Evolutionary conservation across 1,284 basidiomycete species (phyloP), one percentile per base, ranked within the genome.

Genomic region (Kalmanozyma brasiliensis): DNA sequence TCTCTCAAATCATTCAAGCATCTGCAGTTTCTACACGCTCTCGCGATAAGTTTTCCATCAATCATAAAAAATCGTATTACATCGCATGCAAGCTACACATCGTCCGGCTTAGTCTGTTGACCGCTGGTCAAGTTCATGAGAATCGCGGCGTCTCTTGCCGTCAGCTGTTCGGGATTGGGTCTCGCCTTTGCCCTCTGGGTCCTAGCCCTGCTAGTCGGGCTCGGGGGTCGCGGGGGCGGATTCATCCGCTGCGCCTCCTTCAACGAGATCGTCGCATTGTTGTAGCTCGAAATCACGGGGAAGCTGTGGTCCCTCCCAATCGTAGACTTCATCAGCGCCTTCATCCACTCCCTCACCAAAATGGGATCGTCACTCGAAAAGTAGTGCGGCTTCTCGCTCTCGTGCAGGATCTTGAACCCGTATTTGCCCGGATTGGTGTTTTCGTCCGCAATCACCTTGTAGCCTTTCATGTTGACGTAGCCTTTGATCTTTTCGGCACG

Each of bases 281-380:
- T 97, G 85, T 93, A 94, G 2, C 93, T 96, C 7, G 94, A 97
- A 22, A 97, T 90, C 52, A 98, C 94, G 22, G 94, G 92, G 70
- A 78, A 71, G 34, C 56, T 72, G 45, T 73, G 66, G 51, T 81
- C 80, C 53, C 96, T 86, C 16, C 88, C 90, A 77, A 99, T 99
- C 5, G 95, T 98, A 2, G 94, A 91, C 84, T 98, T 99, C 92
- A 98, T 97, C 75, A 99, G 88, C 10, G 93, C 92, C 85, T 98
- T 98, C 95, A 98, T 98, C 96, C 96, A 99, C 72, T 93, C 93
- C 13, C 96, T 88, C 43, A 97, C 87, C 34, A 89, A 83, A 5
- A 84, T 82, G 81, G 93, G 91, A 80, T 98, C 94, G 33, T 94
- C 90, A 0, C 91, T 91, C 68, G 91, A 91, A 84, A 99, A 98